Base-by-base conservation (phyloP, 768 basidiomycete genomes). In the Rhodotorula graminis region DNA sequence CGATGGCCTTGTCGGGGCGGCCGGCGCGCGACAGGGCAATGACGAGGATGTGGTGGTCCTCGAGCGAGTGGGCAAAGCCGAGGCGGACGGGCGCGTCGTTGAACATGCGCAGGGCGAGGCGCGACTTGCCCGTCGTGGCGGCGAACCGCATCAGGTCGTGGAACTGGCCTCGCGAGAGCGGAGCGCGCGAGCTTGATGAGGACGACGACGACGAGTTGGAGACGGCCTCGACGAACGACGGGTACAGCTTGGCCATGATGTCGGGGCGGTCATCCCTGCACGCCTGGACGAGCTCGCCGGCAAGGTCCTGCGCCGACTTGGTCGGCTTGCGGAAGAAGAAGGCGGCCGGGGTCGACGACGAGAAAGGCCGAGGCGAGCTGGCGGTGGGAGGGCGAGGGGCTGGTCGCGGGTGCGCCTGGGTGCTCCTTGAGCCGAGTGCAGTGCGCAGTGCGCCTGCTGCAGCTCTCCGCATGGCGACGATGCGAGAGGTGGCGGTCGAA, bases 11-110 rank as follows among this genome's bases (percentile, higher is more conserved):
- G 53, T 44, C 25, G 7, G n/a, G 1, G 18, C 58, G 47, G 25
- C 57, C 52, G 55, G 53, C 73, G 8, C 42, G 3, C n/a, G 33
- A 19, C 42, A 77, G 33, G 2, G 50, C 70, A 15, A 46, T 25
- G 16, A 77, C 52, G 60, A 77, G 59, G 64, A 67, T 25, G 40
- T 74, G 70, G 64, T 77, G 76, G 55, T 73, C 76, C 33, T 21
- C 16, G 27, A 46, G 53, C 16, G 40, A 8, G 21, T 9, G 55
- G 2, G 1, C 0, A 25, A 59, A 53, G 23, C 42, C 50, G 58
- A 64, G 64, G 27, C 44, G 16, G 10, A 31, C 5, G 10, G 60
- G 15, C 21, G 69, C n/a, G 64, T 73, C 76, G 37, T 61, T 59
- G 61, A 74, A 76, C 47, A 76, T 70, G 25, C 52, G 59, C 14